Evolutionary conservation across 805 yeast genomes (phyloP).

Genomic region (Ogataea methylovora): DNA sequence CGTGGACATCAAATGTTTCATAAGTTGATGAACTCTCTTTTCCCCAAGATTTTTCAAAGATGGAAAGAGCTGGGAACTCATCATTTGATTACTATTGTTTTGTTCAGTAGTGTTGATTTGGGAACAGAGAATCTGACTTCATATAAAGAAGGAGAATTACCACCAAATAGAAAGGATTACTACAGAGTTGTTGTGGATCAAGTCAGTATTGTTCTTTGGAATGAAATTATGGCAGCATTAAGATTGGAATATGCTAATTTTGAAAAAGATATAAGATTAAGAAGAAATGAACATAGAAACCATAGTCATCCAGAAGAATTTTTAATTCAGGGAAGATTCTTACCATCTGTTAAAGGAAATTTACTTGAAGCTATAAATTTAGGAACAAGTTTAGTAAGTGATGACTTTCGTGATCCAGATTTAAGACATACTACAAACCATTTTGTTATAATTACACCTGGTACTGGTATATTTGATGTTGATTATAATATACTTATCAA

Average conservation of each 20-base stretch:
- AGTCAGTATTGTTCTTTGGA: constrained; percentile 84
- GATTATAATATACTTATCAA: constrained; percentile 68
- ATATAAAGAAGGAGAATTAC: constrained; percentile 64
- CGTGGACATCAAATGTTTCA: constrained; percentile 92
- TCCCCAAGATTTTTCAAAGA: constrained; percentile 79
- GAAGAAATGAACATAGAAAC: constrained; percentile 27
- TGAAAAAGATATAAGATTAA: constrained; percentile 61
- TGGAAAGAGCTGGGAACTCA: constrained; percentile 88
- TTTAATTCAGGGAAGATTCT: constrained; percentile 49
- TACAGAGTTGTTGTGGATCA: constrained; percentile 94
- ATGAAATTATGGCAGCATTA: constrained; percentile 80
- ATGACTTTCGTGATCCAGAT: constrained; percentile 78
- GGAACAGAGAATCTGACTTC: constrained; percentile 10
- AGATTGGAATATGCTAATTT: constrained; percentile 81
- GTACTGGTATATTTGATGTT: constrained; percentile 90
- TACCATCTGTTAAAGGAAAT: constrained; percentile 89
- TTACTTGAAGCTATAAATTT: constrained; percentile 79
- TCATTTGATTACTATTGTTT: constrained; percentile 83
- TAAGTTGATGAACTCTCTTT: constrained; percentile 82
- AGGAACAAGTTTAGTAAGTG: constrained; percentile 69
- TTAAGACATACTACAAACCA: constrained; percentile 88
- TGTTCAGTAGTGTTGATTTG: constrained; percentile 75
- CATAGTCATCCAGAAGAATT: constrained; percentile 26
- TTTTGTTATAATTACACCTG: constrained; percentile 81
- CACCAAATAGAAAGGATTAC: constrained; percentile 61